These are phyloP conservation scores for Metschnikowia borealis DNA, from an alignment of 805 yeast species.

Conservation along the genomic window DNA sequence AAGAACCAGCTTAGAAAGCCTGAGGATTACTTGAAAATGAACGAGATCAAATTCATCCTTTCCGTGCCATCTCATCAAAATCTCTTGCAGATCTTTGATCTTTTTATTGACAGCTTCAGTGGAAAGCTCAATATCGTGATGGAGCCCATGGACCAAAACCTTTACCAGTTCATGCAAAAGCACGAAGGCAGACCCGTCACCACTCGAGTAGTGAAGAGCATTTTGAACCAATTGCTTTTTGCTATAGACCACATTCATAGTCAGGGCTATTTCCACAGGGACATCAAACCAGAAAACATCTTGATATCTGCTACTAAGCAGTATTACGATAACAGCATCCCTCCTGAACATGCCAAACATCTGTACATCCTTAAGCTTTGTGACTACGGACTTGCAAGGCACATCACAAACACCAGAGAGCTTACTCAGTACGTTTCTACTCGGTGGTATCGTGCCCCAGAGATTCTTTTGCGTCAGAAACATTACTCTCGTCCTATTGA, in stretches of 20 bases:
- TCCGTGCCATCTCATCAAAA: constrained; percentile 68
- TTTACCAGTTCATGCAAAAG: constrained; percentile 70
- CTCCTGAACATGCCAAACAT: constrained; percentile 36
- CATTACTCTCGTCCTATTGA: constrained; percentile 68
- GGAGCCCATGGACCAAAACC: constrained; percentile 83
- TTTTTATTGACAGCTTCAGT: constrained; percentile 63
- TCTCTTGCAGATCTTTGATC: constrained; percentile 70
- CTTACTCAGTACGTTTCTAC: constrained; percentile 79
- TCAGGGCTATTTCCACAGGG: constrained; percentile 74
- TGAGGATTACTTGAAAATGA: constrained; percentile 38
- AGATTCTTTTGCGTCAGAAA: constrained; percentile 61
- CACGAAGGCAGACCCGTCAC: constrained; percentile 54
- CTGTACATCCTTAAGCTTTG: constrained; percentile 68
- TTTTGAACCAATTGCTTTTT: constrained; percentile 64
- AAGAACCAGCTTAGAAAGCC: constrained; percentile 32
- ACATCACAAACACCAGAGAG: constrained; percentile 46
- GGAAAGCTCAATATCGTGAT: constrained; percentile 73
- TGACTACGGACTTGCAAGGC: constrained; percentile 76
- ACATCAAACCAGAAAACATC: constrained; percentile 90
- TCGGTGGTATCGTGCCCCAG: constrained; percentile 85
- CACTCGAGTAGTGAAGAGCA: constrained; percentile 55
- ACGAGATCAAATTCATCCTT: constrained; percentile 65
- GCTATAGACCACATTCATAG: constrained; percentile 82
- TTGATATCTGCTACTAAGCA: constrained; percentile 57
- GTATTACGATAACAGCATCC: constrained; percentile 48